Percentiles rank a stretch among this genome's conserved stretches.
phyloP scores from a whole-genome alignment of 2,329 filamentous ascomycete species.

The Cladobotryum mycophilum region DNA sequence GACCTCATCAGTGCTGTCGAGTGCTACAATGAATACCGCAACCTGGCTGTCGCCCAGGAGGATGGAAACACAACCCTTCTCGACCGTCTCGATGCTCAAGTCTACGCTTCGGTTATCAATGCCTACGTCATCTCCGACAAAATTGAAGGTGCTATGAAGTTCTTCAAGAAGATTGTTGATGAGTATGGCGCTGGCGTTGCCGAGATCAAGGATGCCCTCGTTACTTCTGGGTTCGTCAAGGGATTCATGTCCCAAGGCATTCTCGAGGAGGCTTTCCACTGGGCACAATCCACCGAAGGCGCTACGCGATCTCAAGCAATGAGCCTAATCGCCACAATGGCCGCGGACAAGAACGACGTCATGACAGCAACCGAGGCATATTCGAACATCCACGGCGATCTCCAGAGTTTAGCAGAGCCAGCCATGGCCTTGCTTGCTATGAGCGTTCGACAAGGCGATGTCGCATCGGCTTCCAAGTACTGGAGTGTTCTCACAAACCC shows the following conservation, averaged over 20 bases:
- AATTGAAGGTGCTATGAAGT: conserved; percentile 73
- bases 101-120: conserved; percentile 88
- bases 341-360: conserved; percentile 73
- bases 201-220: conserved; percentile 64
- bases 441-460: conserved; percentile 74
- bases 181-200: conserved; percentile 52
- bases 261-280: conserved; percentile 65
- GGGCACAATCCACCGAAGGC: conserved; percentile 60
- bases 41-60: conserved; percentile 78
- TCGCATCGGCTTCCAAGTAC: conserved; percentile 69
- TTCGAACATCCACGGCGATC: conserved; percentile 47
- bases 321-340: conserved; percentile 64
- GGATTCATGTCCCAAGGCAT: conserved; percentile 65
- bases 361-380: conserved; percentile 63
- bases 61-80: conserved; percentile 62
- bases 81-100: conserved; percentile 69
- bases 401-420: conserved; percentile 47
- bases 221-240: conserved; percentile 71
- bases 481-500: conserved; percentile 68
- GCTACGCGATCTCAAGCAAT: conserved; percentile 57
- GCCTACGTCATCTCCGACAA: conserved; percentile 81
- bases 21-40: conserved; percentile 92
- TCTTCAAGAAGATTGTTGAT: conserved; percentile 71
- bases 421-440: conserved; percentile 81
- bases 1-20: conserved; percentile 86